Conservation (phyloP, 306 rosid genomes). For the Citrullus colocynthis region DNA sequence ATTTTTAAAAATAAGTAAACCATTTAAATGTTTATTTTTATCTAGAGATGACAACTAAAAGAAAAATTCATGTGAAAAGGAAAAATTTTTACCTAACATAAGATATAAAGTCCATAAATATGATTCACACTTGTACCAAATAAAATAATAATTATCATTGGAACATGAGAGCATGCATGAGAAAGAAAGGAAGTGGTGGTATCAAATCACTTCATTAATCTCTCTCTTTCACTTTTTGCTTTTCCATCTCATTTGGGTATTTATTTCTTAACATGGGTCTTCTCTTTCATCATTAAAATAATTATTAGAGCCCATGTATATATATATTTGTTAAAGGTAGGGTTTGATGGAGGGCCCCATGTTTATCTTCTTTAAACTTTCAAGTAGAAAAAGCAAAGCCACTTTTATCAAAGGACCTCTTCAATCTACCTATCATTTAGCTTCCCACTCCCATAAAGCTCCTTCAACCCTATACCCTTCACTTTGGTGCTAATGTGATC, state of each 20-base stretch:
- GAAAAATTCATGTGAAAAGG: too few relatives aligned
- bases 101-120: background rate
- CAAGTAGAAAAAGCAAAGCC: constrained; percentile 26
- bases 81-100: background rate
- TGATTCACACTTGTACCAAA: background rate
- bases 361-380: constrained; percentile 15
- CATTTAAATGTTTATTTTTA: too few relatives aligned
- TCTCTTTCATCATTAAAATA: constrained; percentile 22
- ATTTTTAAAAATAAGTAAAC: too few relatives aligned
- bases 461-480: constrained; percentile 15
- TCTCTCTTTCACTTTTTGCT: background rate
- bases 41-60: too few relatives aligned
- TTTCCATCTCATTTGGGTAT: background rate
- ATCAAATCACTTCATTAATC: background rate
- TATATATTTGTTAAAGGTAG: constrained; percentile 17
- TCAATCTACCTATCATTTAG: constrained; percentile 37
- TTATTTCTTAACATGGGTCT: background rate
- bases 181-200: background rate
- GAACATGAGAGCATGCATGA: constrained; percentile 1
- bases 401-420: constrained; percentile 24
- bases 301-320: constrained; percentile 6
- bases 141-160: background rate
- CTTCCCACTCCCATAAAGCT: constrained; percentile 32
- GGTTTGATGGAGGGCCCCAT: constrained; percentile 28
- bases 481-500: constrained; percentile 28